Percentiles rank a stretch among this genome's conserved stretches.
These are phyloP conservation scores for Phytophthora quininea DNA, from an alignment of 352 stramenopile species.

Conservation along the genomic window DNA sequence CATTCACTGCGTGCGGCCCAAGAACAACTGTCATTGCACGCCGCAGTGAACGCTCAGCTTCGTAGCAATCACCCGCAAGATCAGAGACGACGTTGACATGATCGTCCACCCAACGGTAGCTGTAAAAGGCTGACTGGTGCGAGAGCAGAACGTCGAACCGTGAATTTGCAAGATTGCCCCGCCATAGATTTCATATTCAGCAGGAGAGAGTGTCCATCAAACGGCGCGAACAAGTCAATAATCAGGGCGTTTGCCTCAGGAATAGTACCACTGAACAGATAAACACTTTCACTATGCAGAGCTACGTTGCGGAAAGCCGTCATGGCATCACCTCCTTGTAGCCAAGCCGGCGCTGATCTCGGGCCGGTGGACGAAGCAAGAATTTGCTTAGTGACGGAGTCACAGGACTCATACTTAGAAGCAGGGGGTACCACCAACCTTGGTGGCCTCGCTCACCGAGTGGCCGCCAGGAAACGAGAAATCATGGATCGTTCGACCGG, in stretches of 20 bases:
- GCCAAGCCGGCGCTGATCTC: neutral
- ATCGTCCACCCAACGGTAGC: slow-evolving; percentile 28
- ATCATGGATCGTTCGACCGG: slow-evolving; percentile 15
- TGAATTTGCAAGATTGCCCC: slow-evolving; percentile 12
- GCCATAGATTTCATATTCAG: slow-evolving; percentile 9
- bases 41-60: slow-evolving; percentile 5
- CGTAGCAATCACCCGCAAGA: neutral
- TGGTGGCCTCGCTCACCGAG: slow-evolving; percentile 10
- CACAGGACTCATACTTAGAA: slow-evolving; percentile 6
- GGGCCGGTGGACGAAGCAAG: neutral
- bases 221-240: slow-evolving; percentile 12
- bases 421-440: neutral
- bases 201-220: slow-evolving; percentile 19
- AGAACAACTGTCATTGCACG: slow-evolving; percentile 9
- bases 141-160: neutral
- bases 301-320: slow-evolving; percentile 12
- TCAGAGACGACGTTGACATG: slow-evolving; percentile 12
- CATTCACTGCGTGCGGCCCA: slow-evolving; percentile 10
- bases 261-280: slow-evolving; percentile 5
- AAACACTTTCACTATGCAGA: slow-evolving; percentile 5
- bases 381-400: slow-evolving; percentile 5
- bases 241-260: slow-evolving; percentile 8
- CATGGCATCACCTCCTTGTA: slow-evolving; percentile 1
- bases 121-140: neutral
- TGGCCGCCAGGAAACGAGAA: slow-evolving; percentile 6